phyloP scores from a whole-genome alignment of 768 basidiomycete genomes.

The Pseudohyphozyma bogoriensis region DNA sequence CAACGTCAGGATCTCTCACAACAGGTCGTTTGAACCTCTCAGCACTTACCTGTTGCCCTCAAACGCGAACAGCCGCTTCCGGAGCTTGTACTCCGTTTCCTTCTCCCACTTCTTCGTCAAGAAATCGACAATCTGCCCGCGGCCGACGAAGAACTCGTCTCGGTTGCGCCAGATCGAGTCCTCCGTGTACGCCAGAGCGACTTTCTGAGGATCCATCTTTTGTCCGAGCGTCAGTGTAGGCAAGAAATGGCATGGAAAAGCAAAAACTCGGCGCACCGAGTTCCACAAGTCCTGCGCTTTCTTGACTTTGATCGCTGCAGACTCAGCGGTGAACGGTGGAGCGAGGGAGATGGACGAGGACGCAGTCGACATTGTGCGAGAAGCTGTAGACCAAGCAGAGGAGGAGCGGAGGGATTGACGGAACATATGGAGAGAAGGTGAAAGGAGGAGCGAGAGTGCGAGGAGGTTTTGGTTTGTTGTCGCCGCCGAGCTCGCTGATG shows the following conservation, averaged over 20 bases:
- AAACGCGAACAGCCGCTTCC: conserved; percentile 52
- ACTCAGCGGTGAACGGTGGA: conserved; percentile 12
- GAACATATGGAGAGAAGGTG: no score
- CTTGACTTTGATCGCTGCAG: conserved; percentile 44
- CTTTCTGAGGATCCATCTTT: conserved; percentile 25
- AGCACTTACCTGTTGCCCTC: no score
- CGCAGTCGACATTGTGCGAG: no score
- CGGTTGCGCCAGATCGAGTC: conserved; percentile 53
- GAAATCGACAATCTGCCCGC: conserved; percentile 39
- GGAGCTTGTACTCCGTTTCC: conserved; percentile 46
- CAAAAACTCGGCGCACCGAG: conserved; percentile 23
- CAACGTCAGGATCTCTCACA: no score
- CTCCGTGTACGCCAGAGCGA: conserved; percentile 43
- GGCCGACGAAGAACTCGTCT: conserved; percentile 42
- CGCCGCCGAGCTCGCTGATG: no score
- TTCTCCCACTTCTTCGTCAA: conserved; percentile 48
- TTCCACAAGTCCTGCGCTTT: conserved; percentile 49
- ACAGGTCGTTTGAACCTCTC: no score
- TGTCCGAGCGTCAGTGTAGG: conserved; percentile 20
- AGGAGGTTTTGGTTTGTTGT: no score
- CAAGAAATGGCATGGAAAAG: neutral
- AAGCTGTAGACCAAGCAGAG: no score
- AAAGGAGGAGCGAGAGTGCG: no score
- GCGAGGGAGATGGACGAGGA: neutral
- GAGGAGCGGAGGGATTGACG: no score